These are phyloP conservation scores for Agrocybe praecox DNA, from an alignment of 768 basidiomycete genomes.

Conservation along the genomic window DNA sequence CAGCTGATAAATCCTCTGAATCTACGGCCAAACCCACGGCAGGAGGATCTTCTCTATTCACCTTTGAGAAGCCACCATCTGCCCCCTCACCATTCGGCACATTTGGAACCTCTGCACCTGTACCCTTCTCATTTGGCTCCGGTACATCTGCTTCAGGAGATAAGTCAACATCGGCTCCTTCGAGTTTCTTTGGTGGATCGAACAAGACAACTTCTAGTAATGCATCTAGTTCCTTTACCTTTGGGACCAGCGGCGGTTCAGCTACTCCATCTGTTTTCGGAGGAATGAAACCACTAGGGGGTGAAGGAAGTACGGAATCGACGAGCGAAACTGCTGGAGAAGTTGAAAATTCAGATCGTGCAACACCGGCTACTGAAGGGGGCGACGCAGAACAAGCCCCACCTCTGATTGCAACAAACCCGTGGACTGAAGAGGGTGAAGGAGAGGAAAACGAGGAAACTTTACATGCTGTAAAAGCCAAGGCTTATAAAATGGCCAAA, in stretches of 20 bases:
- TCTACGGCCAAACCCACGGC: constrained; percentile 3
- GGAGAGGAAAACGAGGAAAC: constrained; percentile 85
- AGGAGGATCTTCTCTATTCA: constrained; percentile 2
- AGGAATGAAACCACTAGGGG: constrained; percentile 1
- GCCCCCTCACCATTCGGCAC: constrained; percentile 9
- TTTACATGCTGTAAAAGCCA: constrained; percentile 55
- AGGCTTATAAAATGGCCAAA: constrained; percentile 63
- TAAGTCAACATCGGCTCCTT: constrained; percentile 2
- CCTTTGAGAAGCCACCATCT: constrained; percentile 10
- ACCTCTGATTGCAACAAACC: constrained; percentile 24
- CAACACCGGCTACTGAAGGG: constrained; percentile 15
- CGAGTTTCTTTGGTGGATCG: constrained; percentile 7
- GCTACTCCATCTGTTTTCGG: constrained; percentile 1
- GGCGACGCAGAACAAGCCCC: constrained; percentile 23
- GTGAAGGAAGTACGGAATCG: constrained; percentile 5
- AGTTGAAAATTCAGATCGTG: constrained; percentile 14
- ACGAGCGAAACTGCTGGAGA: constrained; percentile 14
- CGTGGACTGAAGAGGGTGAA: constrained; percentile 73
- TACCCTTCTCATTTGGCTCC: constrained; percentile 10
- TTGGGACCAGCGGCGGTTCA: constrained; percentile 16
- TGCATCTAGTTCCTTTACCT: constrained; percentile 5
- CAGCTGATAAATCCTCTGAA: constrained; percentile 4
- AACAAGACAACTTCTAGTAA: constrained; percentile 4
- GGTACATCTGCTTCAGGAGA: neutral
- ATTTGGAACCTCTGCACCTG: constrained; percentile 7